Base-by-base conservation (phyloP, 805 yeast species). In the Suhomyces prunicola region DNA sequence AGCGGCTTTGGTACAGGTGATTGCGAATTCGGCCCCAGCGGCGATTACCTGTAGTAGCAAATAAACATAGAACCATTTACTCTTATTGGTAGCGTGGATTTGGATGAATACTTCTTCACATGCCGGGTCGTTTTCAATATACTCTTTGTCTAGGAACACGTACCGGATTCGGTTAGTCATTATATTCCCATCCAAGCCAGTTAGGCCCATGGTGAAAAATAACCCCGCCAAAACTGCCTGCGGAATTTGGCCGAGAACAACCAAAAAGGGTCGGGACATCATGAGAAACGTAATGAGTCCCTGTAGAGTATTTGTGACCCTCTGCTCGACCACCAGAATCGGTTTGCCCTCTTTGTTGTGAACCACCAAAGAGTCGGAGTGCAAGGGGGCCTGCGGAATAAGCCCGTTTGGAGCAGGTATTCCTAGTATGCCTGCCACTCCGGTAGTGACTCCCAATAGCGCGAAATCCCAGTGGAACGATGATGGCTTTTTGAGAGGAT, bases 311-410 rank as follows among this genome's bases (percentile, higher is more conserved):
- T 94, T 94, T 2, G 96, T 86, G 49, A 91, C 75, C 44, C 99
- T 70, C 66, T 93, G 99, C 64, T 93, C 99, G 4, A 94, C 96
- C 8, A 92, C 91, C 3, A 81, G 69, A 1, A 73, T 64, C 1
- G 81, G 74, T 48, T 62, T 54, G 1, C 77, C 78, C 4, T 68
- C 56, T 31, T 59, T 50, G 54, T 79, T 78, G 57, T 78, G 77
- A 12, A 88, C 84, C 42, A 90, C 80, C 29, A 93, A 70, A 0
- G 97, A 83, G 42, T 80, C 81, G 0, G 98, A 91, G 61, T 93
- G 99, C 35, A 94, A 66, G 2, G 98, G 98, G 0, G 99, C 98
- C 68, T 93, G 99, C 1, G 99, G 99, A 44, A 93, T 93, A 31
- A 93, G 75, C 0, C 99, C 99, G 69, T 94, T 94, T 0, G 98